These are phyloP conservation scores for Prunus fruticosa DNA, from an alignment of 306 rosid genomes.

Conservation along the genomic window DNA sequence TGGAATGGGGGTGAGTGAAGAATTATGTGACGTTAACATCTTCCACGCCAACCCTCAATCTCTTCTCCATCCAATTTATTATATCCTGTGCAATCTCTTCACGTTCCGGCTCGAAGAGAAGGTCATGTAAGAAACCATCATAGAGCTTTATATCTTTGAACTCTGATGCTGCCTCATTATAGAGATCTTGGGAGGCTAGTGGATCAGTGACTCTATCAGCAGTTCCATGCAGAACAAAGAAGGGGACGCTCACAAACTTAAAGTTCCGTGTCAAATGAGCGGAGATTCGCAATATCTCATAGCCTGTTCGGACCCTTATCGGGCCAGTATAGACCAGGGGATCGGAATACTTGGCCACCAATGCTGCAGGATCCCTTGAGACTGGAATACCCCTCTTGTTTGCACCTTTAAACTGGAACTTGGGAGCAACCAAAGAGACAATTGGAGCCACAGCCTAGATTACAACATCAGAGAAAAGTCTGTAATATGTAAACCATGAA, in stretches of 20 bases:
- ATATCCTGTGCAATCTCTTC: slow-evolving; percentile 81
- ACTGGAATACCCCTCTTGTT: slow-evolving; percentile 99
- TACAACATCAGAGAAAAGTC: slow-evolving; percentile 3
- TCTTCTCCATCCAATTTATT: slow-evolving; percentile 83
- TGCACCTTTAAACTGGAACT: slow-evolving; percentile 92
- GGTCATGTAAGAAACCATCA: slow-evolving; percentile 92
- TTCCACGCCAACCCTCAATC: slow-evolving; percentile 28
- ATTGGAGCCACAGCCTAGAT: slow-evolving; percentile 88
- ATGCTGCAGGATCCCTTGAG: slow-evolving; percentile 90
- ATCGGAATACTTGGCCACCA: slow-evolving; percentile 88
- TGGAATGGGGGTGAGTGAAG: not conserved
- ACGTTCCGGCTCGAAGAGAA: slow-evolving; percentile 91
- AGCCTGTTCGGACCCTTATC: slow-evolving; percentile 92
- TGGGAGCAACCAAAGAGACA: slow-evolving; percentile 79
- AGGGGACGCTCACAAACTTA: slow-evolving; percentile 76
- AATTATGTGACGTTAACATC: slow-evolving; percentile 15
- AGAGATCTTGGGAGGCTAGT: slow-evolving; percentile 83
- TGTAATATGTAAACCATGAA: not conserved
- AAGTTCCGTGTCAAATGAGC: slow-evolving; percentile 63
- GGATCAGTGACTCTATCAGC: slow-evolving; percentile 98
- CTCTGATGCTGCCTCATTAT: slow-evolving; percentile 68
- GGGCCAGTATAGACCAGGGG: slow-evolving; percentile 98
- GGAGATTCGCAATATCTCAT: slow-evolving; percentile 86
- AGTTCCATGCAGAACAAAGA: slow-evolving; percentile 95
- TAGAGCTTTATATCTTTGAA: slow-evolving; percentile 87